Base-by-base conservation (phyloP, 116 monocot genomes). In the Zostera marina region DNA sequence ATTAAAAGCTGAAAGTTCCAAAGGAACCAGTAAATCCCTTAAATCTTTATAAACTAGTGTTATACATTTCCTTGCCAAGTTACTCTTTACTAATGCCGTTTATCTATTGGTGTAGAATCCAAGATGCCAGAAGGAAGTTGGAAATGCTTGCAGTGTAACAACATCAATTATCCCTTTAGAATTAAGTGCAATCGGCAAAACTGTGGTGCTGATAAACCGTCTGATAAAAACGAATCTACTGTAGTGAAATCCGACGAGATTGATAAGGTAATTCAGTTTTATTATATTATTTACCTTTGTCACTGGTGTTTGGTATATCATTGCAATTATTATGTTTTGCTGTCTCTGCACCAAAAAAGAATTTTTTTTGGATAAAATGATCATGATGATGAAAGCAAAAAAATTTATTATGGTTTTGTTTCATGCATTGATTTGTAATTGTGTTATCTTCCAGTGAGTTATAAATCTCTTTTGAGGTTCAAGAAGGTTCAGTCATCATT, bases 391-490 rank as follows among this genome's bases (percentile, higher is more conserved):
- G 22, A 32, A 47, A 12, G 11, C 44, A 60, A 53, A 22, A 53
- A 7, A 43, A 9, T 11, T 42, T 39, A 11, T 41, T 39, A 56
- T 54, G 26, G 10, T 43, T 56, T 12, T 63, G n/a, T 47, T 74
- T 47, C 71, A 68, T 60, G 32, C 46, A 65, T 83, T 83, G 74
- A 87, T 82, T 63, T 47, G 42, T 74, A 54, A 79, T 61, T 70
- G 59, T 83, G 76, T 64, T 92, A 51, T 92, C 72, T 92, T 87
- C 82, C 91, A 91, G 91, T 91, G 91, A 91, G 87, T 80, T 73
- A 68, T 81, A 67, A 45, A 76, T 60, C 42, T 58, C 59, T 73
- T 66, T 69, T 79, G 79, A 72, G 75, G 81, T 81, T 91, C 74
- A 59, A 80, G 91, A 79, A 66, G 85, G 91, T 85, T 63, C 81